Evolutionary conservation across 352 stramenopile species (phyloP).

Genomic region (Globisporangium cylindrosporum): DNA sequence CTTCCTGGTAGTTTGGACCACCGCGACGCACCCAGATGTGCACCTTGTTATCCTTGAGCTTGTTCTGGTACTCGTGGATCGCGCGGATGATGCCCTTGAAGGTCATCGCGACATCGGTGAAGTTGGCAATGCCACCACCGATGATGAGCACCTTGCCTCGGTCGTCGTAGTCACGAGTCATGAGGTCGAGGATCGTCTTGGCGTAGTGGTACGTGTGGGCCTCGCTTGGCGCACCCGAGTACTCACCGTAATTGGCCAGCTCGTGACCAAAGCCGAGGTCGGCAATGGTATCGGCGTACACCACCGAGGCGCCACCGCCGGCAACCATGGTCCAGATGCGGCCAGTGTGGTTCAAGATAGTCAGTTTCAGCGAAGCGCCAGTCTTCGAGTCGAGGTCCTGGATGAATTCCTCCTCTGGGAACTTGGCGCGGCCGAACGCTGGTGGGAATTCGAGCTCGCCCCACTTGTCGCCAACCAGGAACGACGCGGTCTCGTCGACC

Average conservation of each 20-base stretch:
- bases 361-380: conserved; percentile 95
- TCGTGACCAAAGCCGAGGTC: conserved; percentile 93
- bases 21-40: conserved; percentile 95
- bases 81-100: conserved; percentile 97
- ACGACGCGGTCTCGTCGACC: conserved; percentile 95
- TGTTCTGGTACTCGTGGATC: conserved; percentile 90
- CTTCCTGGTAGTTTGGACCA: conserved; percentile 97
- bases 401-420: conserved; percentile 96
- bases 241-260: conserved; percentile 97
- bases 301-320: conserved; percentile 93
- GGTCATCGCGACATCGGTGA: conserved; percentile 96
- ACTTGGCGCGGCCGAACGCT: conserved; percentile 94
- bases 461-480: conserved; percentile 92
- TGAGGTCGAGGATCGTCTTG: conserved; percentile 94
- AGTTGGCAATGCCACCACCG: conserved; percentile 97
- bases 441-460: conserved; percentile 94
- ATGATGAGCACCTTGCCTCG: conserved; percentile 96
- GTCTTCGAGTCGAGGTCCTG: conserved; percentile 94
- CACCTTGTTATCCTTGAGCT: conserved; percentile 88
- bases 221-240: conserved; percentile 94
- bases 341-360: conserved; percentile 94
- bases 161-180: conserved; percentile 91
- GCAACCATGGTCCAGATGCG: conserved; percentile 98
- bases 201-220: conserved; percentile 97
- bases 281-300: conserved; percentile 97